A percentile compares a stretch with the other conserved stretches of the same genome.
Conservation (phyloP, 495 filamentous ascomycete genomes). For the Lindgomyces ingoldianus region DNA sequence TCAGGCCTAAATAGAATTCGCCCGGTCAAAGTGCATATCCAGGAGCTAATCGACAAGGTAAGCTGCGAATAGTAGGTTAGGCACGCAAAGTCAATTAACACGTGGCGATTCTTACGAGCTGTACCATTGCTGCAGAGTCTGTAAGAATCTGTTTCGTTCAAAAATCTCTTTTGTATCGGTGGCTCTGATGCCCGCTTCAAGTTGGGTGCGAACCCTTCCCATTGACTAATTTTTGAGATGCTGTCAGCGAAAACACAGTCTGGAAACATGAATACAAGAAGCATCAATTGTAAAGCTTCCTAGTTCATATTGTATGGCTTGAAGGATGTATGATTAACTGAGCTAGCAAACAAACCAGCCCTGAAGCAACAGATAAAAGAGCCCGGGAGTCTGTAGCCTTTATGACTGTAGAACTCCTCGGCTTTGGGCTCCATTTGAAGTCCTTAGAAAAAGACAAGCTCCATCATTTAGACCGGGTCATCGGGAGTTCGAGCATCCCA, state of each 20-base stretch:
- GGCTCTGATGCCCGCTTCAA: slow-evolving; percentile 12
- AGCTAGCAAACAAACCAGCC: too few relatives aligned
- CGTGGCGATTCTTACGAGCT: slow-evolving; percentile 12
- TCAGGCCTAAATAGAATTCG: slow-evolving; percentile 39
- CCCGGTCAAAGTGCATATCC: slow-evolving; percentile 30
- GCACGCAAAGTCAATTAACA: neutral
- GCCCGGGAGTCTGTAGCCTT: neutral
- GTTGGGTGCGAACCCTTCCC: slow-evolving; percentile 9
- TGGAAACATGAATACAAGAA: neutral
- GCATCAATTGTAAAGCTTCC: neutral
- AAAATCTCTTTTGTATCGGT: neutral
- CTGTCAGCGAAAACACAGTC: neutral
- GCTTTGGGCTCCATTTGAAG: neutral
- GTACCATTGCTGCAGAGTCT: slow-evolving; percentile 43
- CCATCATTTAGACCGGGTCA: slow-evolving; percentile 1
- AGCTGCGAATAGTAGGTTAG: neutral
- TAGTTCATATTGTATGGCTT: slow-evolving; percentile 1
- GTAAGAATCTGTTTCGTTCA: slow-evolving; percentile 31
- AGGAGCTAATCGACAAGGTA: slow-evolving; percentile 26
- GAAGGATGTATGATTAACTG: too few relatives aligned
- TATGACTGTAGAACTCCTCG: neutral
- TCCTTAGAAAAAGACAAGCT: slow-evolving; percentile 4
- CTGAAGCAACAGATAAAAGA: too few relatives aligned
- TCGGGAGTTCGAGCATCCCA: too few relatives aligned
- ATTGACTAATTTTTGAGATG: slow-evolving; percentile 6